Conservation (phyloP, 2,329 filamentous ascomycete genomes). For the Ceratocystiopsis sp. region DNA sequence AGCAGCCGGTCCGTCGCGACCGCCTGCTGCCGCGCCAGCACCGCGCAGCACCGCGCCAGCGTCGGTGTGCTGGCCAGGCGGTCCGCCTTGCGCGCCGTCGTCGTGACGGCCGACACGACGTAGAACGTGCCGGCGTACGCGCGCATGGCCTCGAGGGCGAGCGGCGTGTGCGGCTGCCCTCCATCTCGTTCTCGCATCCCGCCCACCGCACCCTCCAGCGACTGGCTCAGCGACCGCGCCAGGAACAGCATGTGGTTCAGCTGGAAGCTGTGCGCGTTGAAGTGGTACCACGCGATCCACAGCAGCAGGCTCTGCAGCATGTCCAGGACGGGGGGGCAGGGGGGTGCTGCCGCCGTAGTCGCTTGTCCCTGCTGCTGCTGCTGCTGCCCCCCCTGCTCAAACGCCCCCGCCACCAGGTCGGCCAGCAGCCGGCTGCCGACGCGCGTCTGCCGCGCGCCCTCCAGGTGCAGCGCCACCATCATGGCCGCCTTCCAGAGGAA, state of each 20-base stretch:
- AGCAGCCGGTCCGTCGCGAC: conserved; percentile 26
- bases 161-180: not conserved
- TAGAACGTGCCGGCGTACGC: conserved; percentile 33
- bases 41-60: conserved; percentile 25
- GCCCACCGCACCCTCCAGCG: conserved; percentile 16
- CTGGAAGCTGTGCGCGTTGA: conserved; percentile 30
- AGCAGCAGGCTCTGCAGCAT: conserved; percentile 29
- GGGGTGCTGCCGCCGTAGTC: too few species aligned
- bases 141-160: conserved; percentile 23
- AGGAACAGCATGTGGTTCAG: conserved; percentile 32
- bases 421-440: conserved; percentile 27
- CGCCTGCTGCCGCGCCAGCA: conserved; percentile 25
- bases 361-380: too few species aligned
- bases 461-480: conserved; percentile 24
- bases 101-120: conserved; percentile 25
- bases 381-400: conserved; percentile 18
- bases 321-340: conserved; percentile 20
- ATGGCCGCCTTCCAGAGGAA: conserved; percentile 33
- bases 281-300: conserved; percentile 30
- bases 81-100: conserved; percentile 26
- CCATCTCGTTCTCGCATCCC: not conserved
- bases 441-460: conserved; percentile 25
- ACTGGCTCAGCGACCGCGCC: conserved; percentile 27
- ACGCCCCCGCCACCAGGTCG: conserved; percentile 23
- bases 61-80: conserved; percentile 28